Evolutionary conservation across 2,329 filamentous ascomycete species (phyloP), one percentile per base, ranked within the genome.

Genomic region (Chalara sp.): DNA sequence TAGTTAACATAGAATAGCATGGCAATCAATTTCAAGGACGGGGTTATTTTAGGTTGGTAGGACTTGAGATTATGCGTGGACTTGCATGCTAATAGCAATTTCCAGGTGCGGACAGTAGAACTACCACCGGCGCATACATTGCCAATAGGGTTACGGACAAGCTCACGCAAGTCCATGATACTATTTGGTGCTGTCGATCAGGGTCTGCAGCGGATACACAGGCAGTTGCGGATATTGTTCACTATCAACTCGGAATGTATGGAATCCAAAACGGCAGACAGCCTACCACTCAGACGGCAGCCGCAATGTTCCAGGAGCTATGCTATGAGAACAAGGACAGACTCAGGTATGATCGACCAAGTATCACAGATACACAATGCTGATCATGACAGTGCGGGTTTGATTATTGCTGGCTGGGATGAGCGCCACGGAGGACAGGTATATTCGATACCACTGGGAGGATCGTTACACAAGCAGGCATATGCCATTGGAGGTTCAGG

Each of bases 61-160:
- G 13, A 47, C 42, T n/a, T 45, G 13, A 37, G 46, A 21, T 5
- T 6, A 44, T 5, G 12, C 5, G 39, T 35, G 33, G 39, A 29
- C 32, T 6, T 10, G 29, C 33, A 50, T 21, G 39, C 55, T 62
- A 52, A 58, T 55, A 32, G 28, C 12, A 47, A 21, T 51, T 33
- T 29, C 44, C 51, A 83, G 88, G 93, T 59, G 93, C 93, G 64
- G 93, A 99, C 72, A 96, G 90, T 66, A 84, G 93, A 76, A 99
- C 93, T 60, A 99, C 93, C 44, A 99, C 92, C 50, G 93, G 93
- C 64, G 84, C 92, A 63, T 99, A 97, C 79, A 97, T 99, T 67
- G 93, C 93, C 64, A 99, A 99, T 73, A 86, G 93, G 78, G 93
- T 99, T 59, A 99, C 93, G 58, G 93, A 99, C 80, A 99, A 99